Evolutionary conservation across 768 basidiomycete genomes (phyloP).

Genomic region (Podaxis rugospora): DNA sequence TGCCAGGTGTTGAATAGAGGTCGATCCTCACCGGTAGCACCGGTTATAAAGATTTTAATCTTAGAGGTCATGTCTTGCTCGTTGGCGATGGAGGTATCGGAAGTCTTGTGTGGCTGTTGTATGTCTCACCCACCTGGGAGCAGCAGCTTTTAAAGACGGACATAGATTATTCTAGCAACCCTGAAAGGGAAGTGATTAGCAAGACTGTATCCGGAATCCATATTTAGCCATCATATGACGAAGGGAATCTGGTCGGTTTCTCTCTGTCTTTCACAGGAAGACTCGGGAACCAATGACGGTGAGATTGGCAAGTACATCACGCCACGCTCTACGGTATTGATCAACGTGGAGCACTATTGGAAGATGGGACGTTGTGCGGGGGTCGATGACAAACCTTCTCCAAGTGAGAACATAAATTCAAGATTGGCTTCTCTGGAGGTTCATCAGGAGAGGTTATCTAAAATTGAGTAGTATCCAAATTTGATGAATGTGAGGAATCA

Average conservation of each 20-base stretch:
- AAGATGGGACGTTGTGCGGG: too few species aligned
- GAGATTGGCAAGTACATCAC: too few species aligned
- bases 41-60: constrained; percentile 36
- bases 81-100: background rate
- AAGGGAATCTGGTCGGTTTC: background rate
- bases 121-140: background rate
- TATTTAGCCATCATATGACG: background rate
- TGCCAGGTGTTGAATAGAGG: background rate
- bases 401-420: too few species aligned
- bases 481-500: too few species aligned
- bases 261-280: too few species aligned
- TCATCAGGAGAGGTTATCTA: too few species aligned
- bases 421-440: too few species aligned
- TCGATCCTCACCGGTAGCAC: constrained; percentile 34
- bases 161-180: background rate
- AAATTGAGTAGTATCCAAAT: too few species aligned
- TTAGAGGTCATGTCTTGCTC: constrained; percentile 20
- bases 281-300: too few species aligned
- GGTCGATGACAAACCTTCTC: too few species aligned
- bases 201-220: background rate
- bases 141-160: background rate
- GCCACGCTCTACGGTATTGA: too few species aligned
- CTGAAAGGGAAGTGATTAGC: background rate
- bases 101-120: background rate
- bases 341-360: too few species aligned